phyloP scores from a whole-genome alignment of 1,284 basidiomycete species.

The Ceratobasidium sp. region DNA sequence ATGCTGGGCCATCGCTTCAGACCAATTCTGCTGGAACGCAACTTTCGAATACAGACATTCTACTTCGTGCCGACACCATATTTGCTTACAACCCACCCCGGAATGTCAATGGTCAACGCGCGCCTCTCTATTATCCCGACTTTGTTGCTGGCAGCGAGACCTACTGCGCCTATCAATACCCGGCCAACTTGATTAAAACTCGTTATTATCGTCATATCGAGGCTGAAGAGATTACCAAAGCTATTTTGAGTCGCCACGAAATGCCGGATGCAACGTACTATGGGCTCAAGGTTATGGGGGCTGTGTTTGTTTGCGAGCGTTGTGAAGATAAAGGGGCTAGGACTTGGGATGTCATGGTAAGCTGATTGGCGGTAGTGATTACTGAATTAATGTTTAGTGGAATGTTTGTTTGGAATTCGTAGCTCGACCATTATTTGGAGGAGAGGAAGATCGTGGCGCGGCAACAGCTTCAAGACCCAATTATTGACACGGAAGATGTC shows the following conservation, averaged over 20 bases:
- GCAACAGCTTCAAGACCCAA: neutral
- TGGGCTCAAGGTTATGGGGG: neutral
- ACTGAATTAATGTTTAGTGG: neutral
- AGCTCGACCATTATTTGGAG: conserved; percentile 10
- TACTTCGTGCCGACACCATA: conserved; percentile 16
- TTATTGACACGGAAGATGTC: neutral
- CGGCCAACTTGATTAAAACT: neutral
- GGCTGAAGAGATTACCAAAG: neutral
- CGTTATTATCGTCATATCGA: neutral
- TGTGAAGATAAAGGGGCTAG: neutral
- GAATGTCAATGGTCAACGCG: neutral
- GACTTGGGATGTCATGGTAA: conserved; percentile 15
- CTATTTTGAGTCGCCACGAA: neutral
- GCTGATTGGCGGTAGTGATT: neutral
- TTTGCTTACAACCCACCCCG: neutral
- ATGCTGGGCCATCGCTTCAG: too few relatives aligned
- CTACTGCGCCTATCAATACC: neutral
- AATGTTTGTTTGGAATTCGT: neutral
- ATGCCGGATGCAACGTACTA: neutral
- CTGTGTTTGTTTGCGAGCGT: neutral
- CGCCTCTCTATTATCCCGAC: conserved; percentile 1
- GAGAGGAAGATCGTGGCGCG: neutral
- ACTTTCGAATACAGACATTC: neutral
- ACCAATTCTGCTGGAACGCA: too few relatives aligned
- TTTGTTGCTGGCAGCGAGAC: neutral